Conservation (phyloP, 2,329 filamentous ascomycete genomes). For the Colletotrichum sp. region DNA sequence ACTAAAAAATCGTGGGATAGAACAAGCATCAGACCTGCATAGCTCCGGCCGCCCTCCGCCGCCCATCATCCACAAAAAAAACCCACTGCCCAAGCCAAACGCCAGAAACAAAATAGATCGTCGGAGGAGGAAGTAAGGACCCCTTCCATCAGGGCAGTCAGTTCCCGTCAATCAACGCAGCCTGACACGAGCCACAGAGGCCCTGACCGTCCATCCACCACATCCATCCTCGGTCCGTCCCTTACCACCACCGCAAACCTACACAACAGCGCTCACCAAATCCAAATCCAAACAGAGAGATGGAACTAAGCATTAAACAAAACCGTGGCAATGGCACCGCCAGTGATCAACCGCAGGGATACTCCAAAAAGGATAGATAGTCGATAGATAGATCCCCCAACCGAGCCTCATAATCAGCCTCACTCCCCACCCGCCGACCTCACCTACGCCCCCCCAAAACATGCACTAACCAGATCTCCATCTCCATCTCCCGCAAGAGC, state of each 20-base stretch:
- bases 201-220: neutral
- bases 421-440: neutral
- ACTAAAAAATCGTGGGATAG: neutral
- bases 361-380: neutral
- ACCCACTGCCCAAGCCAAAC: neutral
- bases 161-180: neutral
- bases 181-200: neutral
- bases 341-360: neutral
- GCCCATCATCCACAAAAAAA: neutral
- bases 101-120: neutral
- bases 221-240: neutral
- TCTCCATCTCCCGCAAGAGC: neutral
- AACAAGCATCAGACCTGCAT: neutral
- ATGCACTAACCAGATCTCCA: neutral
- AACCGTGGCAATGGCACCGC: neutral
- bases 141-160: neutral
- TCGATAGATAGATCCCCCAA: neutral
- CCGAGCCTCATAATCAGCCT: neutral
- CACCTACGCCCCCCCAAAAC: neutral
- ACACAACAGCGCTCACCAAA: neutral
- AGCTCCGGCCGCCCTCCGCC: neutral
- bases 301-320: neutral
- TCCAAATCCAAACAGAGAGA: neutral
- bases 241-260: neutral
- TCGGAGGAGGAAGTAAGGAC: neutral